A percentile compares a stretch with the other conserved stretches of the same genome.
These are phyloP conservation scores for Lagenidium sp. DNA, from an alignment of 352 stramenopile species.

Conservation along the genomic window DNA sequence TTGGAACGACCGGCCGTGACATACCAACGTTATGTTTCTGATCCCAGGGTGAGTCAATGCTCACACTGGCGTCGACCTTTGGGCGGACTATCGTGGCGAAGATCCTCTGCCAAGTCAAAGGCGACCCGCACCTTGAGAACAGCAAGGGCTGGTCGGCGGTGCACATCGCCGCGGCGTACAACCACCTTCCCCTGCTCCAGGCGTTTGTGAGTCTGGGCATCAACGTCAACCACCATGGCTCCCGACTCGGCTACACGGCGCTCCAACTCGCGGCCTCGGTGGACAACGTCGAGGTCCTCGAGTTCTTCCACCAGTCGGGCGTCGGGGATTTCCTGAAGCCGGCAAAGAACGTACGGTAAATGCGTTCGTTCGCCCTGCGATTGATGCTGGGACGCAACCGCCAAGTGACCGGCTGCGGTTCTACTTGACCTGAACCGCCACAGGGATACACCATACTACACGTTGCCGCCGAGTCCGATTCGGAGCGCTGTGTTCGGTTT, in stretches of 20 bases:
- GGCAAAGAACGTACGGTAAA: conserved; percentile 30
- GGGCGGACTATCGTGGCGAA: conserved; percentile 37
- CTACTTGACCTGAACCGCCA: background rate
- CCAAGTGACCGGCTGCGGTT: background rate
- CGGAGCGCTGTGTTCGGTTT: conserved; percentile 39
- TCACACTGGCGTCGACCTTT: conserved; percentile 46
- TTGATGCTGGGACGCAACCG: background rate
- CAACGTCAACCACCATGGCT: conserved; percentile 31
- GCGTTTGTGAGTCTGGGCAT: conserved; percentile 31
- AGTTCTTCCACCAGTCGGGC: conserved; percentile 22
- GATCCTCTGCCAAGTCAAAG: conserved; percentile 62
- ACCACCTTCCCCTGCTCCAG: conserved; percentile 35
- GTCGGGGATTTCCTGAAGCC: conserved; percentile 37
- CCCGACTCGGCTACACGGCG: conserved; percentile 43
- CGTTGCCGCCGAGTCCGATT: conserved; percentile 33
- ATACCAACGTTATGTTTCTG: background rate
- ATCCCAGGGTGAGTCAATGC: conserved; percentile 58
- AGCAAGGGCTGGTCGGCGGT: conserved; percentile 58
- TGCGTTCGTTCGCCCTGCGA: background rate
- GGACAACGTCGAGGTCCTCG: conserved; percentile 44
- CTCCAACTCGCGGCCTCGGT: conserved; percentile 44
- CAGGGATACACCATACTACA: conserved; percentile 53
- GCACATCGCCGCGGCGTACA: conserved; percentile 47
- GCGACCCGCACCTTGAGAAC: conserved; percentile 42
- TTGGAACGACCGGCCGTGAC: background rate